Conservation (phyloP, 75 land plant species). For the Azolla pinnata region DNA sequence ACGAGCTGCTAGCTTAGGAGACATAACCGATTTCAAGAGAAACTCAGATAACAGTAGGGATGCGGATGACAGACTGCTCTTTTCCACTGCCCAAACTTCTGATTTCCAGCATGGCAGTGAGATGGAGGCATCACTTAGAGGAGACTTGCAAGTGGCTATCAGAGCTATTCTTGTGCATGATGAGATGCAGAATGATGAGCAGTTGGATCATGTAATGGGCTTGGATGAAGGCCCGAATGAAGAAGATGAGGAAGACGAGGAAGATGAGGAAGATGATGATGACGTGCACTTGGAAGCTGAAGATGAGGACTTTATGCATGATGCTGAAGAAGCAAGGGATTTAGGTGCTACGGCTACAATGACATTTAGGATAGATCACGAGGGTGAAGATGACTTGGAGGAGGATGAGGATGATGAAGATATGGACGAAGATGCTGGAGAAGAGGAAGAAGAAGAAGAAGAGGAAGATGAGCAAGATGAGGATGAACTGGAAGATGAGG, state of each 20-base stretch:
- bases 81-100: constrained; percentile 12
- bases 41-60: constrained; percentile 16
- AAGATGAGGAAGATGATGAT: constrained; percentile 23
- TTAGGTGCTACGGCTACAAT: constrained; percentile 45
- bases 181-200: constrained; percentile 22
- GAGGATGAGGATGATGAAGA: constrained; percentile 89
- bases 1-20: constrained; percentile 68
- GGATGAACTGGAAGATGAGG: constrained; percentile 69
- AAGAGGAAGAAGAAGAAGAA: constrained; percentile 58
- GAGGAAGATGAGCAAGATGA: constrained; percentile 89
- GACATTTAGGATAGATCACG: constrained; percentile 52
- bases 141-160: not conserved
- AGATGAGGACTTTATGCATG: constrained; percentile 61
- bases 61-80: constrained; percentile 19
- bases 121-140: not conserved
- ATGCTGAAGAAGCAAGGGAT: constrained; percentile 51
- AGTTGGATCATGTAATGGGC: constrained; percentile 43
- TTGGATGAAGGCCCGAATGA: constrained; percentile 33
- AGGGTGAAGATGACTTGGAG: constrained; percentile 60
- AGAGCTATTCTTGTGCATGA: constrained; percentile 6
- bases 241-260: constrained; percentile 11
- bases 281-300: constrained; percentile 17
- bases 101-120: constrained; percentile 18
- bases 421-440: constrained; percentile 50
- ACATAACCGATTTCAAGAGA: constrained; percentile 44